Evolutionary conservation across 176 grass and related monocot species (phyloP).

Genomic region (Oryza meyeriana): DNA sequence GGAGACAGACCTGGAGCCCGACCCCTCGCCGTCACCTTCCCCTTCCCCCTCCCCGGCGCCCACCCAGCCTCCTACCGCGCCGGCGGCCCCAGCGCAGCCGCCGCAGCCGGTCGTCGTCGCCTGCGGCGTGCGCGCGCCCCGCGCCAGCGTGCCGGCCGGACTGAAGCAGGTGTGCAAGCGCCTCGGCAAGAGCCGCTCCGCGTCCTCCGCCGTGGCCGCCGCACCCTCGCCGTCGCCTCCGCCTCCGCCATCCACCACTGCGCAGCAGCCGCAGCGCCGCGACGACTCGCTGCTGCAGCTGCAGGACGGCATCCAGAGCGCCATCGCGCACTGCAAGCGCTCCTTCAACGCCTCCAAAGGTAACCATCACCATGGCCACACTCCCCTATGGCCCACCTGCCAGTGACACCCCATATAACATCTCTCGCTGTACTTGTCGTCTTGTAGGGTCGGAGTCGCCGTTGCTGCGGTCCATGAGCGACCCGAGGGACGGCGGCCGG

Average conservation of each 20-base stretch:
- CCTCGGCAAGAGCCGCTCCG: constrained; percentile 86
- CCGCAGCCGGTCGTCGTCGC: constrained; percentile 44
- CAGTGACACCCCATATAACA: background rate
- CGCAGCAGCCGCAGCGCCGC: constrained; percentile 35
- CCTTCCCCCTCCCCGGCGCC: background rate
- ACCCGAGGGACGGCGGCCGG: constrained; percentile 37
- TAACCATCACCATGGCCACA: background rate
- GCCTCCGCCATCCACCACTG: background rate
- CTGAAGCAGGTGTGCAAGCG: constrained; percentile 83
- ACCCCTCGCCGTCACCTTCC: background rate
- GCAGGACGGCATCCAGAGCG: constrained; percentile 95
- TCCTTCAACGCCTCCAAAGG: constrained; percentile 79
- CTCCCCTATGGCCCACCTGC: background rate
- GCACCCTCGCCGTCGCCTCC: constrained; percentile 23
- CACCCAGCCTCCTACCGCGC: background rate
- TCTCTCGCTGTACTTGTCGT: background rate
- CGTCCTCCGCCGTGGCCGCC: constrained; percentile 63
- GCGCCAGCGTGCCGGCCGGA: constrained; percentile 66
- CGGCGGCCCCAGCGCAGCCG: background rate
- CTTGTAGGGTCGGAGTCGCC: constrained; percentile 59
- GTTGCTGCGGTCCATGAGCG: constrained; percentile 53
- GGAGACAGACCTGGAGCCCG: constrained; percentile 54
- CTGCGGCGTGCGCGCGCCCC: constrained; percentile 62
- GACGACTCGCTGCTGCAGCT: constrained; percentile 85
- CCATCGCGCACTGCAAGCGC: constrained; percentile 94